These are phyloP conservation scores for Torulaspora gathmanii DNA, from an alignment of 805 yeast species.

Conservation along the genomic window DNA sequence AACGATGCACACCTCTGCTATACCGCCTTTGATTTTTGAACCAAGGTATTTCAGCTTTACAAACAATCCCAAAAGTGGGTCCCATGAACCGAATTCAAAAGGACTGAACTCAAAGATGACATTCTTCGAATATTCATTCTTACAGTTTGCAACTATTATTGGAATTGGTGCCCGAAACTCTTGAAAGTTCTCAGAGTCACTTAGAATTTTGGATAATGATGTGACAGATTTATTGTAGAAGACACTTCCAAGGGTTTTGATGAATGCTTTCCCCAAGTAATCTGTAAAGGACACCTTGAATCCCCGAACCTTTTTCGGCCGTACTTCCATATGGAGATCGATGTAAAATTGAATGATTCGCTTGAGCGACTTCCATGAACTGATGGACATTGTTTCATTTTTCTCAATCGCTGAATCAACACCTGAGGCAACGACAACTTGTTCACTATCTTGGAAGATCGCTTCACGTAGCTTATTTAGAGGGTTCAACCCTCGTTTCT, in stretches of 20 bases:
- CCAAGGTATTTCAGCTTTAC: conserved; percentile 52
- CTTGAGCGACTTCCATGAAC: conserved; percentile 31
- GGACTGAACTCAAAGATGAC: conserved; percentile 56
- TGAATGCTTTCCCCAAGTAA: conserved; percentile 63
- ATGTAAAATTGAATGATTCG: conserved; percentile 46
- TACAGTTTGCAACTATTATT: conserved; percentile 41
- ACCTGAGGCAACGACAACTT: conserved; percentile 17
- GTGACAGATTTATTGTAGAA: conserved; percentile 40
- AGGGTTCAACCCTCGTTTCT: conserved; percentile 17
- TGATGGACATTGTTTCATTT: conserved; percentile 12
- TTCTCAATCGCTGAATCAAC: not conserved
- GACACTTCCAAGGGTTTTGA: conserved; percentile 36
- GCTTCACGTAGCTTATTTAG: conserved; percentile 15
- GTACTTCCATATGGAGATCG: conserved; percentile 49
- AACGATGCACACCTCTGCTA: conserved; percentile 41
- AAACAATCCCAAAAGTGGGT: conserved; percentile 43
- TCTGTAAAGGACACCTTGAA: conserved; percentile 58
- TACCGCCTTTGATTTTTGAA: conserved; percentile 43
- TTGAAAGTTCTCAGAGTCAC: conserved; percentile 33
- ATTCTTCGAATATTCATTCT: conserved; percentile 37
- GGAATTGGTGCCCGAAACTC: conserved; percentile 45
- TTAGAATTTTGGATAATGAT: conserved; percentile 34
- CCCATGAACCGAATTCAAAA: conserved; percentile 68
- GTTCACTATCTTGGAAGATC: conserved; percentile 17
- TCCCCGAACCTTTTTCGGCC: conserved; percentile 49